These are phyloP conservation scores for Neurospora sp. DNA, from an alignment of 495 filamentous ascomycete species.

Conservation along the genomic window DNA sequence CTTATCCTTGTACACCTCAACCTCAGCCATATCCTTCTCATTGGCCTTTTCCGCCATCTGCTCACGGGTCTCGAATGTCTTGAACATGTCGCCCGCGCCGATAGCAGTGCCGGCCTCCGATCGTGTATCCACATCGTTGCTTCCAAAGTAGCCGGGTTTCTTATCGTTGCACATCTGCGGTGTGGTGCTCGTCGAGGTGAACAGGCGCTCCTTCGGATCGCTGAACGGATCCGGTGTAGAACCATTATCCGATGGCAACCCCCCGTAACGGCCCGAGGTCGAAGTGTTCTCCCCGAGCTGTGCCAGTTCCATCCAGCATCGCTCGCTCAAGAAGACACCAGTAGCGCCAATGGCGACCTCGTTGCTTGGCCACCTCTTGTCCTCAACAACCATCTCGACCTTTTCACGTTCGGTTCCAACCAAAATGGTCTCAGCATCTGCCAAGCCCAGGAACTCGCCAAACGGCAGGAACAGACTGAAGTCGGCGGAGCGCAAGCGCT, in stretches of 20 bases:
- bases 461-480: constrained; percentile 95
- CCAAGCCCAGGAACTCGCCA: constrained; percentile 83
- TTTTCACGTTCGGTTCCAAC: constrained; percentile 92
- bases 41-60: constrained; percentile 95
- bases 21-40: constrained; percentile 79
- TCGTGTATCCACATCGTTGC: constrained; percentile 68
- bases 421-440: constrained; percentile 70
- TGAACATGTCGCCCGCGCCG: constrained; percentile 93
- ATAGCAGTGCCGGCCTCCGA: constrained; percentile 90
- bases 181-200: constrained; percentile 46
- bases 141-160: constrained; percentile 71
- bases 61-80: constrained; percentile 83
- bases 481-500: constrained; percentile 81
- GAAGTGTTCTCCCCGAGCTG: constrained; percentile 57
- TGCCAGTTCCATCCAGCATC: constrained; percentile 85
- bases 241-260: constrained; percentile 32
- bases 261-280: constrained; percentile 40
- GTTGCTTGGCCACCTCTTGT: constrained; percentile 81
- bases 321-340: constrained; percentile 89
- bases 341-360: constrained; percentile 87
- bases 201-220: constrained; percentile 62
- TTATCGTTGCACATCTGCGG: constrained; percentile 66
- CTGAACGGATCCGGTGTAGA: constrained; percentile 37
- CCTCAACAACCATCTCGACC: constrained; percentile 77
- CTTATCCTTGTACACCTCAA: constrained; percentile 71